Evolutionary conservation across 176 grass and related monocot genomes (phyloP), one percentile per base, ranked within the genome.

Genomic region (Oryza longistaminata): DNA sequence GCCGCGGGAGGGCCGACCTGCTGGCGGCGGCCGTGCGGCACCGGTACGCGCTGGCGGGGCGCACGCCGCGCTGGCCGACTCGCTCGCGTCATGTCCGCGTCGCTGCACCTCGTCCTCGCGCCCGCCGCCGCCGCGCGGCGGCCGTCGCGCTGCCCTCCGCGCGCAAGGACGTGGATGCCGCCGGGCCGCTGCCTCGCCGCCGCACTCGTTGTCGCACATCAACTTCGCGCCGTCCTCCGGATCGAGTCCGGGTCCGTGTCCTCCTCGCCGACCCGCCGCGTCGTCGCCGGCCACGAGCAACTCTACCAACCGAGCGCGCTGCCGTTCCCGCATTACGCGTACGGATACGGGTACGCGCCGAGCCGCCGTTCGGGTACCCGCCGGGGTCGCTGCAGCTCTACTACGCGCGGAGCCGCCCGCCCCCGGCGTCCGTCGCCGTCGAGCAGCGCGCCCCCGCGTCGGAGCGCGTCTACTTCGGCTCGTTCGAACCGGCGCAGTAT

Each of bases 351-450:
- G 3, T 83, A 87, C 89, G 64, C 24, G 39, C 76, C 40, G 85
- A 91, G 15, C 85, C 61, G 1, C 70, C 64, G 24, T 88, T 58
- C 64, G 89, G 26, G 53, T 88, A 91, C 81, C 79, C 68, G n/a
- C 75, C 68, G 31, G 81, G 89, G 0, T 76, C 85, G 22, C 81
- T 85, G 53, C 89, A 83, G 39, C 70, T 95, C 58, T 90, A 90
- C 88, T 99, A 92, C 83, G 81, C 88, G 58, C 93, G 92, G 65
- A 96, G 81, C 78, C 83, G 74, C n/a, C 96, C 91, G 21, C 96
- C 93, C 0, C 74, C 83, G 25, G 25, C 83, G 29, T 99, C 93
- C 4, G 86, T 99, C 60, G 77, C 88, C 45, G 48, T 92, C 79
- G 77, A 82, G 83, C 93, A 91, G 50, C 90, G 48, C 6, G 34